phyloP scores from a whole-genome alignment of 164 flowering plant species.

The Paratinospora sagittata region DNA sequence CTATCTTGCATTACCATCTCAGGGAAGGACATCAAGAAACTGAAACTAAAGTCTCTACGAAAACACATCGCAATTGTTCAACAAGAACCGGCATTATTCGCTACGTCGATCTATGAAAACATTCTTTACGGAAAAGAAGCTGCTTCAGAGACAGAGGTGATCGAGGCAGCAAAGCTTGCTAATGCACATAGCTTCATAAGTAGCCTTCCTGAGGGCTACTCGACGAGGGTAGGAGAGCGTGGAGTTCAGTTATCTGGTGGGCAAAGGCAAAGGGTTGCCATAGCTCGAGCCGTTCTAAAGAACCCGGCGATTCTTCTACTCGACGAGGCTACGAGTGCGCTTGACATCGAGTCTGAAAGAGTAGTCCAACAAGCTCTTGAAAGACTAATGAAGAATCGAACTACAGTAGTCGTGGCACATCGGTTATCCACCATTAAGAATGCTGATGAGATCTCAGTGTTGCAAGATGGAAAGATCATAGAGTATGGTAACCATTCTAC shows the following conservation, averaged over 20 bases:
- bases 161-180: conserved; percentile 70
- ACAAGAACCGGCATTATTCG: conserved; percentile 96
- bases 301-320: conserved; percentile 81
- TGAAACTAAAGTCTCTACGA: conserved; percentile 68
- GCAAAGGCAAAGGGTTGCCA: conserved; percentile 89
- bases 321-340: conserved; percentile 96
- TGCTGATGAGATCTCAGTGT: conserved; percentile 77
- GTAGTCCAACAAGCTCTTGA: conserved; percentile 87
- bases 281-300: conserved; percentile 85
- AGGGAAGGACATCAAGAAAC: conserved; percentile 85
- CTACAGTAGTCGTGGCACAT: conserved; percentile 89
- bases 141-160: conserved; percentile 73
- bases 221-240: conserved; percentile 85
- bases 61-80: conserved; percentile 89
- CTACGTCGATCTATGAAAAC: conserved; percentile 86
- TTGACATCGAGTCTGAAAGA: conserved; percentile 85
- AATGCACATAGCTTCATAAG: conserved; percentile 89
- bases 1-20: conserved; percentile 12
- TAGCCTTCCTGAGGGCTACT: conserved; percentile 53
- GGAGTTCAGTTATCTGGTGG: conserved; percentile 98
- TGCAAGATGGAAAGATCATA: conserved; percentile 79
- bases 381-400: conserved; percentile 71
- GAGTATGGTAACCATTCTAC: conserved; percentile 80
- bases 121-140: conserved; percentile 91
- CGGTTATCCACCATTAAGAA: conserved; percentile 82